phyloP scores from a whole-genome alignment of 495 filamentous ascomycete species.

The Aspergillus kassunensis region DNA sequence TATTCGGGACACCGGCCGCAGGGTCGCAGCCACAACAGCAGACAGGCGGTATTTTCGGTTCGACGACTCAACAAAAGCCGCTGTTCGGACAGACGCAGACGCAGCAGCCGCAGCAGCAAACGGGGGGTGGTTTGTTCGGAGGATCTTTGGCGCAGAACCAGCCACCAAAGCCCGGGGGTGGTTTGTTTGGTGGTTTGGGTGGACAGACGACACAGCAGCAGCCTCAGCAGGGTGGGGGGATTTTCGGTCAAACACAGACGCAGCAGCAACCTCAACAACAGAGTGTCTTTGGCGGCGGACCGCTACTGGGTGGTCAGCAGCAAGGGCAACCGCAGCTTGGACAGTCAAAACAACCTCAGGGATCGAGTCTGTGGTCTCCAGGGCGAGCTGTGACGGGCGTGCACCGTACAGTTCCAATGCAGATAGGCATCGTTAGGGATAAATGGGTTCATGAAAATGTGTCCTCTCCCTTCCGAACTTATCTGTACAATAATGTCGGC shows the following conservation, averaged over 20 bases:
- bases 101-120: conserved; percentile 28
- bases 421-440: conserved; percentile 69
- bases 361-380: conserved; percentile 47
- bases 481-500: conserved; percentile 90
- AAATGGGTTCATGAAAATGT: conserved; percentile 79
- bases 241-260: conserved; percentile 29
- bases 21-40: conserved; percentile 27
- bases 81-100: conserved; percentile 32
- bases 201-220: conserved; percentile 19
- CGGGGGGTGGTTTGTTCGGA: conserved; percentile 37
- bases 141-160: conserved; percentile 19
- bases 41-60: conserved; percentile 35
- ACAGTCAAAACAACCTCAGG: conserved; percentile 28
- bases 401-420: conserved; percentile 80
- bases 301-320: conserved; percentile 34
- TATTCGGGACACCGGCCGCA: conserved; percentile 19
- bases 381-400: conserved; percentile 47
- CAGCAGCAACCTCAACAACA: conserved; percentile 35
- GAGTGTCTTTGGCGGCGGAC: conserved; percentile 29
- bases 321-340: conserved; percentile 36
- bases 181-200: conserved; percentile 26
- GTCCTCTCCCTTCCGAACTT: conserved; percentile 77
- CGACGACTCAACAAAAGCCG: conserved; percentile 32
- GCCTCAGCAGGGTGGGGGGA: conserved; percentile 28
- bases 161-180: conserved; percentile 37